phyloP scores from a whole-genome alignment of 129 eudicot species.

The Sambucus nigra region DNA sequence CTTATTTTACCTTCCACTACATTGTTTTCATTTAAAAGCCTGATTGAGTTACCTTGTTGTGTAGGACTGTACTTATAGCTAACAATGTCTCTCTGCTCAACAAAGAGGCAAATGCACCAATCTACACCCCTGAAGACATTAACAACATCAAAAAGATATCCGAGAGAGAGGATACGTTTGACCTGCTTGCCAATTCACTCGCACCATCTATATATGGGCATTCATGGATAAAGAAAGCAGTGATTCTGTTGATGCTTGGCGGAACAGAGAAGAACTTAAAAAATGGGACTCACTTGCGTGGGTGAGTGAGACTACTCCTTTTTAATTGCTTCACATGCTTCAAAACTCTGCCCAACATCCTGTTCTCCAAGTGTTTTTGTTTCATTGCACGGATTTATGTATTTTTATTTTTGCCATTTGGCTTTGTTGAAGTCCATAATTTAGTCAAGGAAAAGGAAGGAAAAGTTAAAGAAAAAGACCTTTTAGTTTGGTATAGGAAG shows the following conservation, averaged over 20 bases:
- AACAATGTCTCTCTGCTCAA: constrained; percentile 80
- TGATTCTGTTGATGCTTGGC: constrained; percentile 84
- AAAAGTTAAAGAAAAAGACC: too few species aligned
- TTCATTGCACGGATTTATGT: too few species aligned
- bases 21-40: neutral
- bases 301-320: constrained; percentile 29
- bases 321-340: neutral
- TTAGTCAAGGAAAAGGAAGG: too few species aligned
- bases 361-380: too few species aligned
- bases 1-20: neutral
- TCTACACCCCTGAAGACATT: constrained; percentile 62
- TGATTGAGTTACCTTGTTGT: constrained; percentile 14
- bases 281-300: constrained; percentile 93
- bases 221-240: constrained; percentile 92
- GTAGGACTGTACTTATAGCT: constrained; percentile 91
- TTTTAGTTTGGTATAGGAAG: too few species aligned
- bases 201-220: constrained; percentile 99
- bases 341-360: neutral
- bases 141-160: constrained; percentile 68
- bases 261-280: constrained; percentile 92
- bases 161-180: constrained; percentile 78
- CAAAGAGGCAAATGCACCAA: constrained; percentile 81
- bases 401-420: neutral
- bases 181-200: constrained; percentile 81
- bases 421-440: neutral